These are phyloP conservation scores for Nephelium lappaceum DNA, from an alignment of 345 rosid species.

Conservation along the genomic window DNA sequence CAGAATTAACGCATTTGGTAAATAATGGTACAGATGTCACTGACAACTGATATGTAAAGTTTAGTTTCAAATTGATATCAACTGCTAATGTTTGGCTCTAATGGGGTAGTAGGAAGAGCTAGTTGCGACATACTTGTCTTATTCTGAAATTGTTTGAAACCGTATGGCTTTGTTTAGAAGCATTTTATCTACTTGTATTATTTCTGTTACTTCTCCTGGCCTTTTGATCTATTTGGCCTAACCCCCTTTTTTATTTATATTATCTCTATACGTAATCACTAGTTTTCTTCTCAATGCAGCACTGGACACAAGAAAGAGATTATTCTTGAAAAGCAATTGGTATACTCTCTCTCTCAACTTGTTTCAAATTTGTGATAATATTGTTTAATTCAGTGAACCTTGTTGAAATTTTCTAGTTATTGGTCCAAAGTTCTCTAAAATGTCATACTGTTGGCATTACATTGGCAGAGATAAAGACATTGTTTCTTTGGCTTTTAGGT, in stretches of 20 bases:
- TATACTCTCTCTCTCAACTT: neutral
- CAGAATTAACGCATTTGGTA: neutral
- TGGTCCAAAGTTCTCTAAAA: neutral
- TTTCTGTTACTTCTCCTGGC: neutral
- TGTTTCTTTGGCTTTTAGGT: constrained; percentile 46
- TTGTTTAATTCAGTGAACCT: too few relatives aligned
- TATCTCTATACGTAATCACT: neutral
- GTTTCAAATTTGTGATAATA: neutral
- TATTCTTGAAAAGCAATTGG: neutral
- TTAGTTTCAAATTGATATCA: neutral
- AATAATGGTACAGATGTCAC: neutral
- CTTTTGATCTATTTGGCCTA: neutral
- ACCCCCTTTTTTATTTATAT: constrained; percentile 3
- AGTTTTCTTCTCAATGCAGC: constrained; percentile 50
- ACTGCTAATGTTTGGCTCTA: neutral
- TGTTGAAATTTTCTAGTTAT: constrained; percentile 12
- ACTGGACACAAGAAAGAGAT: constrained; percentile 43
- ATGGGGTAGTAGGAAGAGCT: neutral
- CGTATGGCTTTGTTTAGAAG: neutral
- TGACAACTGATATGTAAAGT: neutral
- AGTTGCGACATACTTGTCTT: neutral
- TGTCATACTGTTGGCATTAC: neutral
- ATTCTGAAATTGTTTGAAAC: neutral
- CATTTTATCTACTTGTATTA: neutral
- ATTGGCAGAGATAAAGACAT: neutral